Conservation (phyloP, 2,329 filamentous ascomycete species). For the Salinomyces thailandicus region DNA sequence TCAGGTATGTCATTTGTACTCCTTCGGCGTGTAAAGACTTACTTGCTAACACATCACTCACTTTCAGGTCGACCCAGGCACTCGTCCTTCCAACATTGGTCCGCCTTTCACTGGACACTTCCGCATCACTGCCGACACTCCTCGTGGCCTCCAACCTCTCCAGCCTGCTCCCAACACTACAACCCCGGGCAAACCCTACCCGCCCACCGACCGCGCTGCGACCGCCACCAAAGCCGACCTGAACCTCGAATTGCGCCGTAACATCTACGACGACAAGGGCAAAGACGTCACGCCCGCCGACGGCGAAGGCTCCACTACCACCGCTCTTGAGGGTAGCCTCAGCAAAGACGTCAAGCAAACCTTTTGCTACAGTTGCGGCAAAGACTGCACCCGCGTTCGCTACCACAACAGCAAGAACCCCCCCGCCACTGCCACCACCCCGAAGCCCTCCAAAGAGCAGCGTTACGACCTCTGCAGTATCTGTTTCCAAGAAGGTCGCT, state of each 20-base stretch:
- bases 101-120: conserved; percentile 97
- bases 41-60: too few relatives aligned
- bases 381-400: conserved; percentile 69
- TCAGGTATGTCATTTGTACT: conserved; percentile 53
- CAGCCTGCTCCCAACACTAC: conserved; percentile 69
- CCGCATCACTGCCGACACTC: conserved; percentile 89
- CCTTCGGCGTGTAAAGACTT: too few relatives aligned
- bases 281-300: conserved; percentile 64
- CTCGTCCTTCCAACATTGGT: conserved; percentile 86
- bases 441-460: conserved; percentile 46
- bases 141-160: conserved; percentile 86
- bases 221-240: conserved; percentile 66
- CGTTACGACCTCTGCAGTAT: conserved; percentile 86
- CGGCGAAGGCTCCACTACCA: conserved; percentile 45
- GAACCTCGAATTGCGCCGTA: conserved; percentile 86
- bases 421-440: conserved; percentile 31
- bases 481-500: conserved; percentile 75
- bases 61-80: conserved; percentile 81
- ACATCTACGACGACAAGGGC: conserved; percentile 87
- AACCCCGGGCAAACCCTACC: conserved; percentile 49
- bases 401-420: conserved; percentile 60
- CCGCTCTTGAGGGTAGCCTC: conserved; percentile 48
- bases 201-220: conserved; percentile 62
- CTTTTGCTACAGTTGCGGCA: conserved; percentile 83
- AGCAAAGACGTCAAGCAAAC: conserved; percentile 52